Percentiles rank a stretch among this genome's conserved stretches.
Evolutionary conservation across 495 filamentous ascomycete genomes (phyloP).

Genomic region (Penicillium argentinense): DNA sequence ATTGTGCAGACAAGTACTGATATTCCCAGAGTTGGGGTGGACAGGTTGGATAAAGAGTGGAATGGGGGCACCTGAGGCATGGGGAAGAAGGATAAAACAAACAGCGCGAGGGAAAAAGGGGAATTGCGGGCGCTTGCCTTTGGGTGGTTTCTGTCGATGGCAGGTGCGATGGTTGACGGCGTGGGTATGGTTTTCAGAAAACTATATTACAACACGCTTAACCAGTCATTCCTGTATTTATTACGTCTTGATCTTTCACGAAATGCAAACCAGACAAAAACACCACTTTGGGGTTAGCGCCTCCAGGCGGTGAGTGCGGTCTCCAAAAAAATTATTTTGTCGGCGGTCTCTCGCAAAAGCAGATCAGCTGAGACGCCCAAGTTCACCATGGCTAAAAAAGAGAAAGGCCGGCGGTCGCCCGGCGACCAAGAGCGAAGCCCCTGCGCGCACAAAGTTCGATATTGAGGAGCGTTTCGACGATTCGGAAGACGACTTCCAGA

Average conservation of each 20-base stretch:
- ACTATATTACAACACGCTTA: constrained; percentile 5
- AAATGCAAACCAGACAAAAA: constrained; percentile 25
- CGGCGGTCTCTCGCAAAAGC: constrained; percentile 13
- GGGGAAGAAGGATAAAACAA: constrained; percentile 16
- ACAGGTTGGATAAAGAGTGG: constrained; percentile 25
- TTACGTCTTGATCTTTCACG: constrained; percentile 13
- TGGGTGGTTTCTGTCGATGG: constrained; percentile 5
- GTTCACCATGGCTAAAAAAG: constrained; percentile 72
- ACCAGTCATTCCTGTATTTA: constrained; percentile 3
- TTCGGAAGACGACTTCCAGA: constrained; percentile 88
- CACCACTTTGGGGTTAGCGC: constrained; percentile 16
- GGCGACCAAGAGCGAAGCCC: constrained; percentile 48
- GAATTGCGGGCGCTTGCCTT: constrained; percentile 6
- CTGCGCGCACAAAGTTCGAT: constrained; percentile 40
- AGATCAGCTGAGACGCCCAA: constrained; percentile 8
- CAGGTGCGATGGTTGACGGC: constrained; percentile 7
- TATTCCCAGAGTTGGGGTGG: constrained; percentile 33
- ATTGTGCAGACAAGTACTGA: constrained; percentile 48
- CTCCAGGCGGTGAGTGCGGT: constrained; percentile 29
- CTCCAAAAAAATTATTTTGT: constrained; percentile 40
- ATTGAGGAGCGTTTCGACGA: constrained; percentile 86
- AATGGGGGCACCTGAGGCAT: constrained; percentile 33
- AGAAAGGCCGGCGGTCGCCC: constrained; percentile 65
- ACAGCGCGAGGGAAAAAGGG: constrained; percentile 9
- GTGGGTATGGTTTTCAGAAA: neutral